Evolutionary conservation across 179 eudicot species (phyloP).

Genomic region (Silene vulgaris): DNA sequence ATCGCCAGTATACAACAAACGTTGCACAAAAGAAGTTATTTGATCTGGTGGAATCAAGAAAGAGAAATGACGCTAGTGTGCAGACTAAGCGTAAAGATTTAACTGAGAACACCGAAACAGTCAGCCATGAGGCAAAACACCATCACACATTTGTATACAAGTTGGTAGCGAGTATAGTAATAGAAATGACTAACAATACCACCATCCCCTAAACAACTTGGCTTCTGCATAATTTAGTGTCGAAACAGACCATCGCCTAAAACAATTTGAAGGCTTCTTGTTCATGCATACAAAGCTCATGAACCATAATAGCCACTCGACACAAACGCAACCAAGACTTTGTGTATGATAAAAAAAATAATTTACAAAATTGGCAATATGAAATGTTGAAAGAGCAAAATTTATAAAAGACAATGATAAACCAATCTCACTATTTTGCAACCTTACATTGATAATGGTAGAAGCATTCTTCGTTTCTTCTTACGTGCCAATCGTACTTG

Average conservation of each 20-base stretch:
- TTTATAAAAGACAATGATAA: conserved; percentile 17
- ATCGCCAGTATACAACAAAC: too few relatives aligned
- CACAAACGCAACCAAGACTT: background rate
- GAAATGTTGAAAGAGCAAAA: conserved; percentile 16
- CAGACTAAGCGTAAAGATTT: too few relatives aligned
- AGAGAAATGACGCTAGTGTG: too few relatives aligned
- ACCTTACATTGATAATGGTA: conserved; percentile 84
- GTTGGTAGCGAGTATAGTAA: background rate
- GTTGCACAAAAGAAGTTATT: too few relatives aligned
- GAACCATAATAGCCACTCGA: background rate
- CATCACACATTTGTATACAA: too few relatives aligned
- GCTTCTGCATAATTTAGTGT: background rate
- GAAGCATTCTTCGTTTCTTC: conserved; percentile 98
- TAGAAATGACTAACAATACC: background rate
- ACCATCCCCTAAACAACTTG: background rate
- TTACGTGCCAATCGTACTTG: conserved; percentile 81
- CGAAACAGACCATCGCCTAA: background rate
- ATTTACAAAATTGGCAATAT: background rate
- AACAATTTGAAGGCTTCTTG: background rate
- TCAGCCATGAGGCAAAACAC: too few relatives aligned
- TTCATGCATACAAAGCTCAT: background rate
- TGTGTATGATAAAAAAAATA: background rate
- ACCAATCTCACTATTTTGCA: conserved; percentile 25
- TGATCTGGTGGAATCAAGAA: too few relatives aligned
- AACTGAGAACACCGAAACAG: too few relatives aligned